A percentile compares a stretch with the other conserved stretches of the same genome.
Conservation (phyloP, 495 filamentous ascomycete species). For the Daldinia bambusicola region DNA sequence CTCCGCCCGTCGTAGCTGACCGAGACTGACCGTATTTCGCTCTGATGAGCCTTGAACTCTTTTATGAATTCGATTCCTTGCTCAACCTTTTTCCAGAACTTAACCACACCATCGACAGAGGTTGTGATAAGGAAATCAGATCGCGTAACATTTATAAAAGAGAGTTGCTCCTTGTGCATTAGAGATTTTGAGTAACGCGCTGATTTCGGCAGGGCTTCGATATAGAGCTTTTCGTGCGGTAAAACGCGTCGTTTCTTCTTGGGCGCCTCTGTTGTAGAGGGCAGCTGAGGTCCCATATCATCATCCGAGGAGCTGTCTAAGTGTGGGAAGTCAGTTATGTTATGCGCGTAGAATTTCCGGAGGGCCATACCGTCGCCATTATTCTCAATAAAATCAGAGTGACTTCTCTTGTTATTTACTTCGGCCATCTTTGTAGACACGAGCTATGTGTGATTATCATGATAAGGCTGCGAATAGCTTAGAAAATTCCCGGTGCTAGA, state of each 20-base stretch:
- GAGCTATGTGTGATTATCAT: neutral
- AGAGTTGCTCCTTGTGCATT: slow-evolving; percentile 97
- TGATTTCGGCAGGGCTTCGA: slow-evolving; percentile 86
- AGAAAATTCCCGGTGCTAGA: neutral
- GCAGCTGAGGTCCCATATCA: slow-evolving; percentile 91
- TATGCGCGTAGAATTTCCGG: neutral
- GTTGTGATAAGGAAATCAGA: slow-evolving; percentile 96
- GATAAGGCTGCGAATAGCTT: neutral
- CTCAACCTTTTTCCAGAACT: slow-evolving; percentile 98
- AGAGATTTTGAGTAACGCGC: slow-evolving; percentile 92
- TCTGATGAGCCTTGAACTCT: slow-evolving; percentile 90
- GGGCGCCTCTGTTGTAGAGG: slow-evolving; percentile 68
- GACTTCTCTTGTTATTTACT: slow-evolving; percentile 40
- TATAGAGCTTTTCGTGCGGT: slow-evolving; percentile 92
- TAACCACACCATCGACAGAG: slow-evolving; percentile 91
- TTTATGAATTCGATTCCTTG: slow-evolving; percentile 97
- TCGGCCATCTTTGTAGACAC: slow-evolving; percentile 17
- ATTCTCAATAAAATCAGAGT: slow-evolving; percentile 33
- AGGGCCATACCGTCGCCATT: slow-evolving; percentile 25
- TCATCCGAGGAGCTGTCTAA: slow-evolving; percentile 81
- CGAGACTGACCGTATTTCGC: slow-evolving; percentile 83
- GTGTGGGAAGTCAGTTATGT: neutral
- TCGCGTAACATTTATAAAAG: slow-evolving; percentile 86
- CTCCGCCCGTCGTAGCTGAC: slow-evolving; percentile 90
- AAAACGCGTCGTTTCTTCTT: slow-evolving; percentile 94